Conservation (phyloP, 1,139 yeast species). For the Candida tetrigidarum region DNA sequence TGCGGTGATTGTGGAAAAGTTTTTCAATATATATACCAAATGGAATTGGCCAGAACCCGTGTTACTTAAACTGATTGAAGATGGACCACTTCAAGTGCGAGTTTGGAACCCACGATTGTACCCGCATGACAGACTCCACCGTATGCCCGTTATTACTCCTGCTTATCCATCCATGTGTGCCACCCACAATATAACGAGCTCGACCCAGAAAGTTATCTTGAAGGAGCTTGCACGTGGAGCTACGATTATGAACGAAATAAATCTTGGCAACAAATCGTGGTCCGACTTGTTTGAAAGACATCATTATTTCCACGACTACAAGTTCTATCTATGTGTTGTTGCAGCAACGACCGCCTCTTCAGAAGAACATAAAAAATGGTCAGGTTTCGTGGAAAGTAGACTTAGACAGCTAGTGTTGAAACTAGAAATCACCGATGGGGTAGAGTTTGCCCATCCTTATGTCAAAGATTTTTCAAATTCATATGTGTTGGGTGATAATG, state of each 20-base stretch:
- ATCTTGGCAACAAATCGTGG: constrained; percentile 70
- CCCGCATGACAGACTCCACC: constrained; percentile 84
- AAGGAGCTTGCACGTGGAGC: constrained; percentile 77
- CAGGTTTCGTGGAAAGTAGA: constrained; percentile 92
- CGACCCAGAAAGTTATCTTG: constrained; percentile 82
- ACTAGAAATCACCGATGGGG: constrained; percentile 74
- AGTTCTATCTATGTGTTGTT: constrained; percentile 81
- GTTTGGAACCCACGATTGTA: constrained; percentile 97
- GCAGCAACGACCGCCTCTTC: constrained; percentile 73
- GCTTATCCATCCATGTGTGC: constrained; percentile 99
- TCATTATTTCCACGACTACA: constrained; percentile 79
- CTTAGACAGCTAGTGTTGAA: constrained; percentile 80
- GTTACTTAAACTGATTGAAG: constrained; percentile 87
- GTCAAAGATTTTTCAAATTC: constrained; percentile 72
- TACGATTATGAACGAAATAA: constrained; percentile 71
- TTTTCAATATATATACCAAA: constrained; percentile 80
- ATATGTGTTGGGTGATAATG: constrained; percentile 56
- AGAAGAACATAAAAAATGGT: constrained; percentile 88
- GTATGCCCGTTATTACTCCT: constrained; percentile 99
- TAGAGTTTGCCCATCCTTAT: constrained; percentile 87
- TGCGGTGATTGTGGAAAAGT: constrained; percentile 85
- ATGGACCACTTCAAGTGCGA: constrained; percentile 94
- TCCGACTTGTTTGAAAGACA: constrained; percentile 75
- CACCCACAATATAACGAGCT: constrained; percentile 89
- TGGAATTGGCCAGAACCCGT: constrained; percentile 99